A percentile compares a stretch with the other conserved stretches of the same genome.
These are phyloP conservation scores for Tephrocybe sp. DNA, from an alignment of 768 basidiomycete species.

Conservation along the genomic window DNA sequence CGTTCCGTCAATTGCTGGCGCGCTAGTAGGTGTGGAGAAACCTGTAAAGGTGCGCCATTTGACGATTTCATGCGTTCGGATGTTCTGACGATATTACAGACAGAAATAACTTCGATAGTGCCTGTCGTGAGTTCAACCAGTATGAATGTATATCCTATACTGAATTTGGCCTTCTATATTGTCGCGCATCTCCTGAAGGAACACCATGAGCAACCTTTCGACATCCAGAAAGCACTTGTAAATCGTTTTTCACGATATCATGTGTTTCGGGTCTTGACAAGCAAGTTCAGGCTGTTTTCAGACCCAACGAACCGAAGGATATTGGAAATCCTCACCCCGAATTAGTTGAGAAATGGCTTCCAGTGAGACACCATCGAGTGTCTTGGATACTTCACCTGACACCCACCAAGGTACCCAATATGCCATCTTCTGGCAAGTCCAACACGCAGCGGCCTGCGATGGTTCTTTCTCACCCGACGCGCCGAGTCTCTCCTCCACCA, in stretches of 20 bases:
- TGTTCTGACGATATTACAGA: background rate
- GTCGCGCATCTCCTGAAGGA: no score
- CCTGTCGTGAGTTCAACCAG: no score
- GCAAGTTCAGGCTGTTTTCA: background rate
- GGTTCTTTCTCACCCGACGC: conserved; percentile 1
- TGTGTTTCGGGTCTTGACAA: background rate
- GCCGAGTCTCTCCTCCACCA: background rate
- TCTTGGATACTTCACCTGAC: background rate
- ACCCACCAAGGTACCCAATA: background rate
- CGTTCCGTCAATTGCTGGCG: background rate
- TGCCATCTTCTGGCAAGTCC: background rate
- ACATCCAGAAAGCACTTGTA: background rate
- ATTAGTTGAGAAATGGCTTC: background rate
- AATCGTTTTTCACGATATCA: background rate
- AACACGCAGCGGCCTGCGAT: background rate
- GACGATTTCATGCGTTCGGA: background rate
- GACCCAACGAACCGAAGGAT: background rate
- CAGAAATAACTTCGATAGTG: background rate
- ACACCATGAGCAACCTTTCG: background rate
- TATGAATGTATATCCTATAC: background rate
- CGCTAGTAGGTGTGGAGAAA: background rate
- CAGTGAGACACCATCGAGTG: conserved; percentile 6
- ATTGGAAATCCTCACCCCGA: background rate
- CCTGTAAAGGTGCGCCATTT: background rate
- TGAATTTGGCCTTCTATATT: no score